A percentile compares a stretch with the other conserved stretches of the same genome.
These are phyloP conservation scores for Waitea zeae DNA, from an alignment of 1,284 basidiomycete genomes.

Conservation along the genomic window DNA sequence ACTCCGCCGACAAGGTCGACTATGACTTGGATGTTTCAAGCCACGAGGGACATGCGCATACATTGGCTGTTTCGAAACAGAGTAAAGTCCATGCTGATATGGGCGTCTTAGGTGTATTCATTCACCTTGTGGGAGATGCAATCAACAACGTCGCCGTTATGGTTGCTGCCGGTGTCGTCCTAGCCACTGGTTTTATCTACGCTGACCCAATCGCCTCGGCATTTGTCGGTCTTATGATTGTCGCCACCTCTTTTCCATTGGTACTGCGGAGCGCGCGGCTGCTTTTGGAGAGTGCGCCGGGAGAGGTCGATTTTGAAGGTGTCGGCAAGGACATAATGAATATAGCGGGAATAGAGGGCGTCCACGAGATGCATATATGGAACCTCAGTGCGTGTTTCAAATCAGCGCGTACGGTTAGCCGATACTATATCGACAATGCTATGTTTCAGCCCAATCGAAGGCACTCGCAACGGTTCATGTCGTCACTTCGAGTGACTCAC, in stretches of 20 bases:
- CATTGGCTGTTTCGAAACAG: background rate
- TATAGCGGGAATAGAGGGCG: background rate
- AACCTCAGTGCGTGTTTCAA: background rate
- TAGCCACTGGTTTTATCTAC: background rate
- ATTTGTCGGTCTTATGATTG: background rate
- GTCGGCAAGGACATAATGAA: background rate
- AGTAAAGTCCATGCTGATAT: background rate
- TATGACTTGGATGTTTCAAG: background rate
- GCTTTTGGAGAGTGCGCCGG: background rate
- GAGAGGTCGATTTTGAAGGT: background rate
- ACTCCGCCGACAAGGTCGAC: too few relatives aligned
- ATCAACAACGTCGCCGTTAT: constrained; percentile 2
- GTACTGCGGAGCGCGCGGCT: background rate
- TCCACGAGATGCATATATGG: constrained; percentile 1
- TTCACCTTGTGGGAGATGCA: constrained; percentile 1
- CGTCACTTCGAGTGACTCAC: background rate
- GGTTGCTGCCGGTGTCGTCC: background rate
- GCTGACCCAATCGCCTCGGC: background rate
- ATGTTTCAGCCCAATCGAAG: background rate
- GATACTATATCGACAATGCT: background rate
- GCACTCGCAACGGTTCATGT: background rate
- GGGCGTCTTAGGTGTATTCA: background rate
- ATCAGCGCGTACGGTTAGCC: background rate
- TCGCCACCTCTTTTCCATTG: background rate
- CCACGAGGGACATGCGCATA: background rate